phyloP scores from a whole-genome alignment of 73 alveolate genomes.

The Uronychia binucleata region DNA sequence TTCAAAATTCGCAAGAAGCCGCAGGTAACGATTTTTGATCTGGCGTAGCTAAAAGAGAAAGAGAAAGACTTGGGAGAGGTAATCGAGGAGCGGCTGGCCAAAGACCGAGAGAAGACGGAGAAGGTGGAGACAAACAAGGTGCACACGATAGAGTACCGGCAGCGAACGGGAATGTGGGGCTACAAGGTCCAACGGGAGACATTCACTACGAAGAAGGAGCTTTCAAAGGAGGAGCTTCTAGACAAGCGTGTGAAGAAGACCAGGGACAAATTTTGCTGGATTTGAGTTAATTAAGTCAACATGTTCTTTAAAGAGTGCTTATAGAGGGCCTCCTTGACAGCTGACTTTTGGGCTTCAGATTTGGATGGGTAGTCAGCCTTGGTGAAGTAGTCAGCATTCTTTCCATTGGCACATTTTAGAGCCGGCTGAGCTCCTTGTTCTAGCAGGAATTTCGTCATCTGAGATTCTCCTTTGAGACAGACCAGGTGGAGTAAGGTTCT shows the following conservation, averaged over 20 bases:
- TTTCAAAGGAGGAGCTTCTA: constrained; percentile 30
- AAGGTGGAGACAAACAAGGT: background rate
- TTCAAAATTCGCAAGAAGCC: constrained; percentile 26
- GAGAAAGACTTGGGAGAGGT: constrained; percentile 17
- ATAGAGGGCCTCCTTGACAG: background rate
- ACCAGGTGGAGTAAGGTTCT: constrained; percentile 43
- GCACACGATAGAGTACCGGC: background rate
- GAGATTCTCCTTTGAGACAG: constrained; percentile 24
- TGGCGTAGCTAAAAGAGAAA: constrained; percentile 13
- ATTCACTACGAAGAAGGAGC: background rate
- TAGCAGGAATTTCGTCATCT: constrained; percentile 10
- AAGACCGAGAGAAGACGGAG: background rate
- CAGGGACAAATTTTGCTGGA: constrained; percentile 59
- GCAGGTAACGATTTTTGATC: background rate
- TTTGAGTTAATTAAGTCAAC: constrained; percentile 6
- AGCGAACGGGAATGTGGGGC: constrained; percentile 14
- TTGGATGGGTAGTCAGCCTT: background rate
- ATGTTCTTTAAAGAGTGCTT: background rate
- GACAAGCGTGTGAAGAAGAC: constrained; percentile 47
- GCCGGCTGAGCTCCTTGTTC: constrained; percentile 19
- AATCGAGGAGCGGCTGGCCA: constrained; percentile 14
- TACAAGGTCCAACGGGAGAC: constrained; percentile 14
- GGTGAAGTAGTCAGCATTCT: background rate
- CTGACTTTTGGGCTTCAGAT: background rate
- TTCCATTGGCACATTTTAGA: background rate